These are phyloP conservation scores for Phytophthora pini DNA, from an alignment of 352 stramenopile genomes.

Conservation along the genomic window DNA sequence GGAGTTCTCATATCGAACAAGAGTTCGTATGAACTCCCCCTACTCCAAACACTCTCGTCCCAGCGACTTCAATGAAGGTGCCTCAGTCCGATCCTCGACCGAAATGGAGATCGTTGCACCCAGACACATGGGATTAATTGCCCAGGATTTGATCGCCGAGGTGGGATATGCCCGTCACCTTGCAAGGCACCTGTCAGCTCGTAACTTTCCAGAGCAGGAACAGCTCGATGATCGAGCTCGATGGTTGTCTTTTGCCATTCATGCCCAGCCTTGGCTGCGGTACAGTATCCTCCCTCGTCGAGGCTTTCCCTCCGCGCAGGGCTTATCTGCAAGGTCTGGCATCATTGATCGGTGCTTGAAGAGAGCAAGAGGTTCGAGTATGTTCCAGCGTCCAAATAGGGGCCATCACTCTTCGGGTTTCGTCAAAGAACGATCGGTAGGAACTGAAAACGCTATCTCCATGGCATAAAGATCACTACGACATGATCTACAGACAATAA, in stretches of 20 bases:
- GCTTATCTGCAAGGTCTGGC: not conserved
- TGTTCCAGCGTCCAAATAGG: not conserved
- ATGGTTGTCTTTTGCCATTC: constrained; percentile 12
- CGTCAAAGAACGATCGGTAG: no score
- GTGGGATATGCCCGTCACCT: constrained; percentile 12
- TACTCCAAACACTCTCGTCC: not conserved
- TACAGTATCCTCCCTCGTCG: constrained; percentile 1
- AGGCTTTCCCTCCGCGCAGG: not conserved
- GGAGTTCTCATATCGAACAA: constrained; percentile 1
- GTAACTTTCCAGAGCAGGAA: constrained; percentile 7
- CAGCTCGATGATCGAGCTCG: not conserved
- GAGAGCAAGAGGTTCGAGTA: not conserved
- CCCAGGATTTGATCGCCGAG: constrained; percentile 27
- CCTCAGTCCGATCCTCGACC: constrained; percentile 21
- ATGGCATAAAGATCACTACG: not conserved
- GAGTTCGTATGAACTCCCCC: not conserved
- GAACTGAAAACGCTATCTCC: not conserved
- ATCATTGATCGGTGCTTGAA: constrained; percentile 16
- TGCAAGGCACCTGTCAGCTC: constrained; percentile 5
- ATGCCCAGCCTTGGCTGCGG: not conserved
- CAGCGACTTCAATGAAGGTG: constrained; percentile 8
- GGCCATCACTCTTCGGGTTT: no score
- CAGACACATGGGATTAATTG: constrained; percentile 38
- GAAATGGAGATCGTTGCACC: constrained; percentile 25
- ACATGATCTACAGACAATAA: not conserved